Evolutionary conservation across 1,139 yeast genomes (phyloP).

Genomic region (Trichomonascaceae sp.): DNA sequence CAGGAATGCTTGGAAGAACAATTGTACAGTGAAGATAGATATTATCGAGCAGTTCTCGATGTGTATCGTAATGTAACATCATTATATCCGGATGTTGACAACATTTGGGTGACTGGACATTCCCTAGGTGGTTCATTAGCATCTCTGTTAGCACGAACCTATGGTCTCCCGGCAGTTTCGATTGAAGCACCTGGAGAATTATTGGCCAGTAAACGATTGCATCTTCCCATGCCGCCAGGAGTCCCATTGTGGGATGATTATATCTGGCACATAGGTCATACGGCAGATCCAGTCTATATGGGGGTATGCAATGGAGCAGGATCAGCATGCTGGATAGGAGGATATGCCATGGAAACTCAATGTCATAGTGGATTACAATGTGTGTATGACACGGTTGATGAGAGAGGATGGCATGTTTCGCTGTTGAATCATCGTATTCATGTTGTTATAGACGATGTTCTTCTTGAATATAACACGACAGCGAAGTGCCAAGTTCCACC

Average conservation of each 20-base stretch:
- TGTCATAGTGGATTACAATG: conserved; percentile 92
- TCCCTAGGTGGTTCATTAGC: conserved; percentile 91
- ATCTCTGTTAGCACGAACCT: conserved; percentile 77
- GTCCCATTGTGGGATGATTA: conserved; percentile 72
- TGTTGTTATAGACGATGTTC: conserved; percentile 80
- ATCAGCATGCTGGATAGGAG: conserved; percentile 83
- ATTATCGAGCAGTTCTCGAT: conserved; percentile 75
- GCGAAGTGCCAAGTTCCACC: conserved; percentile 71
- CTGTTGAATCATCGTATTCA: conserved; percentile 85
- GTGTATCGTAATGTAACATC: conserved; percentile 66
- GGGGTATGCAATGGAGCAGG: conserved; percentile 97
- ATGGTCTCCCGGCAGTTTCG: conserved; percentile 82
- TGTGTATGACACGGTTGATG: conserved; percentile 82
- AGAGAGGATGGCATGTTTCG: conserved; percentile 87
- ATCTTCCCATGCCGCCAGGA: conserved; percentile 91
- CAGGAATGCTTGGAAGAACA: conserved; percentile 81
- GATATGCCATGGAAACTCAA: conserved; percentile 95
- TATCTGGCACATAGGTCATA: conserved; percentile 93
- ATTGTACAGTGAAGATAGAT: conserved; percentile 65
- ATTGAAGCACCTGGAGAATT: conserved; percentile 93
- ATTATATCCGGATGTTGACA: conserved; percentile 59
- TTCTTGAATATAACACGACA: conserved; percentile 65
- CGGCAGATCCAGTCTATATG: conserved; percentile 95
- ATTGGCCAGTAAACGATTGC: conserved; percentile 75
- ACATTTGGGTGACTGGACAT: conserved; percentile 92